Evolutionary conservation across 176 grass and related monocot genomes (phyloP).

Genomic region (Elymus sibiricus): DNA sequence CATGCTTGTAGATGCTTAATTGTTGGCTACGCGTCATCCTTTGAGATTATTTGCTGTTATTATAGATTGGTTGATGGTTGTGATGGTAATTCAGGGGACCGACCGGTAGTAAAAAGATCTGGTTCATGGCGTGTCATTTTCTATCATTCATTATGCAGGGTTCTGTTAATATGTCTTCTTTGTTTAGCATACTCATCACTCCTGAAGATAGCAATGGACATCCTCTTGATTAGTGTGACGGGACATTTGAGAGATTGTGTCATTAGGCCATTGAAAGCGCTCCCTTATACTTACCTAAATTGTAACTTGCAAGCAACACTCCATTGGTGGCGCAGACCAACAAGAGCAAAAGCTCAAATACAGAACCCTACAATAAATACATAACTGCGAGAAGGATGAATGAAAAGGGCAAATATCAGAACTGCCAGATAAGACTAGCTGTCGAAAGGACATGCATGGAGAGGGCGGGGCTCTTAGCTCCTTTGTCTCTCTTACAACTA

Average conservation of each 20-base stretch:
- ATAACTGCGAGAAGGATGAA: background rate
- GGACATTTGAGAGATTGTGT: background rate
- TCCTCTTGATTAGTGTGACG: background rate
- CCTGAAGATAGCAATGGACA: background rate
- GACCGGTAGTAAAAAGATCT: background rate
- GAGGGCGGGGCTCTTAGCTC: background rate
- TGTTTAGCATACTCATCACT: background rate
- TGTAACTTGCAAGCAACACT: constrained; percentile 9
- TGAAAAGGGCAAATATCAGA: background rate
- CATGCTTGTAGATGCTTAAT: background rate
- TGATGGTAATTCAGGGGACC: background rate
- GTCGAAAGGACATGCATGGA: background rate
- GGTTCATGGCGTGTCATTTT: background rate
- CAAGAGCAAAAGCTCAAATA: background rate
- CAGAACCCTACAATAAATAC: background rate
- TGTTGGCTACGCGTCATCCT: background rate
- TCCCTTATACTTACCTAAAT: background rate
- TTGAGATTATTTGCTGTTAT: background rate
- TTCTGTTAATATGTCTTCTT: constrained; percentile 1
- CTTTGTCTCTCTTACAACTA: background rate
- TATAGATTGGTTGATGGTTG: background rate
- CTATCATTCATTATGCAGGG: background rate
- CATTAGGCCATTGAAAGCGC: background rate
- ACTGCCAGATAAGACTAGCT: background rate
- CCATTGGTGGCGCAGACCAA: background rate